Conservation (phyloP, 1,284 basidiomycete genomes). For the Spongispora temasekensis region DNA sequence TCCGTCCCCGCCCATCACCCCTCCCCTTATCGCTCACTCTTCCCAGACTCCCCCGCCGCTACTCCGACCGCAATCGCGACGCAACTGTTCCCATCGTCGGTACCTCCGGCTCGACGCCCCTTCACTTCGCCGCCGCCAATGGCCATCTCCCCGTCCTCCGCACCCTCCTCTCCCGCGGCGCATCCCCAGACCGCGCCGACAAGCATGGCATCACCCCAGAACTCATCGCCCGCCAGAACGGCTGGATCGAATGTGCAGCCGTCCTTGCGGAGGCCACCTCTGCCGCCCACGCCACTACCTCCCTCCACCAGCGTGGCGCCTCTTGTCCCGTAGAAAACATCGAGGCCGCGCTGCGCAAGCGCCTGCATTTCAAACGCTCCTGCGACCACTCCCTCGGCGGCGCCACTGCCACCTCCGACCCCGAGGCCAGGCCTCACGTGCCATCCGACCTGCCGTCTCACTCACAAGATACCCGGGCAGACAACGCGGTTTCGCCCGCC, state of each 20-base stretch:
- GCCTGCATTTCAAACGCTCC: slow-evolving; percentile 47
- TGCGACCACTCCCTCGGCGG: slow-evolving; percentile 44
- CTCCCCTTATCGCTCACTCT: slow-evolving; percentile 7
- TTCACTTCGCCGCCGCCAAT: slow-evolving; percentile 95
- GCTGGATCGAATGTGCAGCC: slow-evolving; percentile 65
- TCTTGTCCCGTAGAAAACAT: slow-evolving; percentile 33
- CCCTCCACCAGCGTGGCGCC: slow-evolving; percentile 18
- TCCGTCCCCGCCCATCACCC: slow-evolving; percentile 33
- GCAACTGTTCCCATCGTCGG: slow-evolving; percentile 71
- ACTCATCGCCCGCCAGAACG: slow-evolving; percentile 66
- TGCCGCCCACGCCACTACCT: slow-evolving; percentile 16
- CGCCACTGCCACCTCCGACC: slow-evolving; percentile 24
- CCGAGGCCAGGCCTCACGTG: slow-evolving; percentile 16
- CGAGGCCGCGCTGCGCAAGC: slow-evolving; percentile 38
- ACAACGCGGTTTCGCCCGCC: slow-evolving; percentile 7
- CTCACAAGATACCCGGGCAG: slow-evolving; percentile 9
- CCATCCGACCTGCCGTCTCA: slow-evolving; percentile 19
- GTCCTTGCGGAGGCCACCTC: slow-evolving; percentile 39
- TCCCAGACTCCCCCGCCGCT: slow-evolving; percentile 72
- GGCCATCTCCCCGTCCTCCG: slow-evolving; percentile 77
- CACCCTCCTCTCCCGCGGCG: slow-evolving; percentile 79
- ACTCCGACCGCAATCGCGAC: slow-evolving; percentile 72
- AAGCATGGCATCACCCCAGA: slow-evolving; percentile 87
- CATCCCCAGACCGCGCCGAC: slow-evolving; percentile 75
- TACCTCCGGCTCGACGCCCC: slow-evolving; percentile 81